phyloP scores from a whole-genome alignment of 345 rosid genomes.

The Acer negundo region DNA sequence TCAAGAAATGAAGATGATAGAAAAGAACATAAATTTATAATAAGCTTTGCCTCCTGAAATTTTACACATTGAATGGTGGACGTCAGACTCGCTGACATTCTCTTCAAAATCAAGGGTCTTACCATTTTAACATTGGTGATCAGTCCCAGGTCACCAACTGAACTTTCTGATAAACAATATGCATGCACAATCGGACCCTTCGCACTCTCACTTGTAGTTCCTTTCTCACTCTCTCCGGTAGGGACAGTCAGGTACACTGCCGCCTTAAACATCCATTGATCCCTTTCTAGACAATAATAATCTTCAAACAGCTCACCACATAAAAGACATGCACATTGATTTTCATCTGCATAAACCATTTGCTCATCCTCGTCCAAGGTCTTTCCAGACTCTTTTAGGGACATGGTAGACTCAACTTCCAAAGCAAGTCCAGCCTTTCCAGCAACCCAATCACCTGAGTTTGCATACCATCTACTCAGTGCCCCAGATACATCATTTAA shows the following conservation, averaged over 20 bases:
- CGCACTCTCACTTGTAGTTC: conserved; percentile 28
- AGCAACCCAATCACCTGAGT: conserved; percentile 62
- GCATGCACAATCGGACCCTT: conserved; percentile 70
- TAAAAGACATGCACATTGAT: conserved; percentile 74
- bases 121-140: conserved; percentile 61
- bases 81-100: not conserved
- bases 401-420: conserved; percentile 41
- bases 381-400: conserved; percentile 34
- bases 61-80: not conserved
- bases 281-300: conserved; percentile 52
- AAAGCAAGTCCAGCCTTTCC: conserved; percentile 41
- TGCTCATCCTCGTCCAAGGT: conserved; percentile 39
- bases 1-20: conserved; percentile 5
- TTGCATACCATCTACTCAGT: conserved; percentile 75
- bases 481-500: conserved; percentile 28
- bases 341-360: conserved; percentile 77
- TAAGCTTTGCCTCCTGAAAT: not conserved
- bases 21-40: not conserved
- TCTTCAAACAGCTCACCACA: conserved; percentile 96
- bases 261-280: conserved; percentile 85
- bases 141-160: conserved; percentile 54
- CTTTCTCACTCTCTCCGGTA: conserved; percentile 18
- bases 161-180: conserved; percentile 53
- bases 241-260: conserved; percentile 57
- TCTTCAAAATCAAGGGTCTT: conserved; percentile 21